A percentile compares a stretch with the other conserved stretches of the same genome.
These are phyloP conservation scores for Stromatinia cepivora DNA, from an alignment of 2,329 filamentous ascomycete genomes.

Conservation along the genomic window DNA sequence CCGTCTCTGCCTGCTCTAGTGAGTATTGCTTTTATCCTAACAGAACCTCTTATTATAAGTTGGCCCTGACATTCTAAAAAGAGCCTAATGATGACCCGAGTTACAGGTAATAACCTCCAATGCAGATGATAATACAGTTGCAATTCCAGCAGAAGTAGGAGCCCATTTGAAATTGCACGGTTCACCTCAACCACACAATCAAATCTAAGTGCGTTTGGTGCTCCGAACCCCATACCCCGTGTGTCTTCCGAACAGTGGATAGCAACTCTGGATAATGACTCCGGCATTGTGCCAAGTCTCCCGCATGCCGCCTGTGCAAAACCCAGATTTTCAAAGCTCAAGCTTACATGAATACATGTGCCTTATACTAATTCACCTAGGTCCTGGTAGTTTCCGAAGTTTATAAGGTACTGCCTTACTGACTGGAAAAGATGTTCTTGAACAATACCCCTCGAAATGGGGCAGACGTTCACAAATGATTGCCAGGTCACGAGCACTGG, in stretches of 20 bases:
- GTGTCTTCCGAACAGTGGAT: neutral
- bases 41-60: too few species aligned
- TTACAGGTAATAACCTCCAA: neutral
- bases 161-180: neutral
- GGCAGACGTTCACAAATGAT: constrained; percentile 10
- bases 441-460: constrained; percentile 24
- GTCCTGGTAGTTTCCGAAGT: neutral
- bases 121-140: neutral
- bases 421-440: neutral
- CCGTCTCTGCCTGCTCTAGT: neutral
- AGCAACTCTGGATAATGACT: neutral
- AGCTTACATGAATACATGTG: constrained; percentile 13
- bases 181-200: neutral
- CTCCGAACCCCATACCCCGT: neutral
- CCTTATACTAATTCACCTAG: constrained; percentile 1
- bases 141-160: neutral
- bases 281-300: neutral
- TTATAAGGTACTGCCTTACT: neutral
- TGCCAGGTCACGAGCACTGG: constrained; percentile 22
- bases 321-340: neutral
- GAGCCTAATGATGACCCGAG: neutral
- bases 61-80: neutral
- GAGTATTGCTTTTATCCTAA: neutral
- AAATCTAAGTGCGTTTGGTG: neutral
- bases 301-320: neutral